Percentiles rank a stretch among this genome's conserved stretches.
Evolutionary conservation across 169 alveolate genomes (phyloP).

Genomic region (Miamiensis avidus): DNA sequence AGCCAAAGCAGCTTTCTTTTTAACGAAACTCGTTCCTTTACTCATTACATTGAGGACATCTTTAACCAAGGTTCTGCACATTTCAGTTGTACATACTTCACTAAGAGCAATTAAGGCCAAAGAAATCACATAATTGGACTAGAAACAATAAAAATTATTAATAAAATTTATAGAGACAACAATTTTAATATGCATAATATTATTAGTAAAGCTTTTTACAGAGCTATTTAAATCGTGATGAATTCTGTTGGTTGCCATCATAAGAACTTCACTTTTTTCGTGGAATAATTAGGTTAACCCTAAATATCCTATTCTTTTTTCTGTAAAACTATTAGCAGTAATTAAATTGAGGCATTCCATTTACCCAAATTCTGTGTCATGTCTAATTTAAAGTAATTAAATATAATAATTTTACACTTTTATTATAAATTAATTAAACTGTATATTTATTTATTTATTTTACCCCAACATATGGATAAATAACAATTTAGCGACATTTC

Average conservation of each 20-base stretch:
- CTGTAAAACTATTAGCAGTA: constrained; percentile 95
- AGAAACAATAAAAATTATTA: too few relatives aligned
- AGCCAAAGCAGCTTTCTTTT: constrained; percentile 95
- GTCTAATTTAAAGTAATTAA: constrained; percentile 48
- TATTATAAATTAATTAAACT: too few relatives aligned
- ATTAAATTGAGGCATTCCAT: constrained; percentile 97
- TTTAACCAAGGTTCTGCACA: constrained; percentile 95
- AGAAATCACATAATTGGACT: constrained; percentile 89
- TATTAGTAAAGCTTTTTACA: neutral
- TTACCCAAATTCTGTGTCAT: constrained; percentile 97
- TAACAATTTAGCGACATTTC: constrained; percentile 97
- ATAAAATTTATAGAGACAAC: neutral
- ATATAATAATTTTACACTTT: too few relatives aligned
- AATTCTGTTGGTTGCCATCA: constrained; percentile 97
- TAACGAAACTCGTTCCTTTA: constrained; percentile 93
- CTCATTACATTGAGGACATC: constrained; percentile 92
- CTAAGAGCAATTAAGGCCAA: constrained; percentile 97
- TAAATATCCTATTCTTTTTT: constrained; percentile 97
- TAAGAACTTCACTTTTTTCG: constrained; percentile 97
- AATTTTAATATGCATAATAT: neutral
- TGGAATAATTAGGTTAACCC: constrained; percentile 96
- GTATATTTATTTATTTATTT: constrained; percentile 61
- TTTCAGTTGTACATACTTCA: constrained; percentile 97
- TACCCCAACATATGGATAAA: constrained; percentile 97
- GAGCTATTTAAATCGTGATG: constrained; percentile 95